Conservation (phyloP, 2,329 filamentous ascomycete species). For the Ophiostoma fasciatum region DNA sequence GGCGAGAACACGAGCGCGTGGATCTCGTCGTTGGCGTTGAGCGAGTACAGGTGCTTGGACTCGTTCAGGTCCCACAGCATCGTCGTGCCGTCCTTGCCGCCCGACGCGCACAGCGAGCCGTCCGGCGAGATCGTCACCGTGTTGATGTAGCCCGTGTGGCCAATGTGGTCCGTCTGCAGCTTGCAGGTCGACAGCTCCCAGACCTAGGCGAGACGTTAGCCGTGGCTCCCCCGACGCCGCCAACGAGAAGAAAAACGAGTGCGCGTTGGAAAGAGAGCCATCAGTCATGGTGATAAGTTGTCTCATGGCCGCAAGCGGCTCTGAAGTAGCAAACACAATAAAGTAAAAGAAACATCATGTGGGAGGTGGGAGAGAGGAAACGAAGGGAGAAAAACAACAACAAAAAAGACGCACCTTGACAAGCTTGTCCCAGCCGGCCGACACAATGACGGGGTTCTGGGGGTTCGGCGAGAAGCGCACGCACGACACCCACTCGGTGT, state of each 20-base stretch:
- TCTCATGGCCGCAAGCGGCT: conserved; percentile 97
- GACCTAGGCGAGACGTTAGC: conserved; percentile 46
- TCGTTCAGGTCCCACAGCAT: conserved; percentile 99
- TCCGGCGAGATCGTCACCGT: conserved; percentile 99
- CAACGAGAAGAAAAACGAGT: not conserved
- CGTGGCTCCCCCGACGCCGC: too few species aligned
- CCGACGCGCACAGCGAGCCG: conserved; percentile 95
- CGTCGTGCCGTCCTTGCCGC: conserved; percentile 98
- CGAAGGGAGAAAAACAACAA: not conserved
- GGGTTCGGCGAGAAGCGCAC: conserved; percentile 99
- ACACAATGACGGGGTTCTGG: conserved; percentile 99
- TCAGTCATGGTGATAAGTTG: conserved; percentile 67
- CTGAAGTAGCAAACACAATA: conserved; percentile 99
- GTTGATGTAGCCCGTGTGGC: conserved; percentile 99
- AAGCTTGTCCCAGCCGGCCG: conserved; percentile 97
- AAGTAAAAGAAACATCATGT: conserved; percentile 60
- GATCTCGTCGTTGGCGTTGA: conserved; percentile 99
- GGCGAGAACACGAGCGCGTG: conserved; percentile 99
- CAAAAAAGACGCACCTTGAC: conserved; percentile 71
- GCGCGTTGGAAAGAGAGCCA: conserved; percentile 21
- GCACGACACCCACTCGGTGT: conserved; percentile 99
- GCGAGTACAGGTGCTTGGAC: conserved; percentile 99
- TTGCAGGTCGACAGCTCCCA: conserved; percentile 99
- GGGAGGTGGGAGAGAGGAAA: conserved; percentile 70
- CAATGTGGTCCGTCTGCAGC: conserved; percentile 99